These are phyloP conservation scores for Heliocybe sulcata DNA, from an alignment of 1,284 basidiomycete species.

Conservation along the genomic window DNA sequence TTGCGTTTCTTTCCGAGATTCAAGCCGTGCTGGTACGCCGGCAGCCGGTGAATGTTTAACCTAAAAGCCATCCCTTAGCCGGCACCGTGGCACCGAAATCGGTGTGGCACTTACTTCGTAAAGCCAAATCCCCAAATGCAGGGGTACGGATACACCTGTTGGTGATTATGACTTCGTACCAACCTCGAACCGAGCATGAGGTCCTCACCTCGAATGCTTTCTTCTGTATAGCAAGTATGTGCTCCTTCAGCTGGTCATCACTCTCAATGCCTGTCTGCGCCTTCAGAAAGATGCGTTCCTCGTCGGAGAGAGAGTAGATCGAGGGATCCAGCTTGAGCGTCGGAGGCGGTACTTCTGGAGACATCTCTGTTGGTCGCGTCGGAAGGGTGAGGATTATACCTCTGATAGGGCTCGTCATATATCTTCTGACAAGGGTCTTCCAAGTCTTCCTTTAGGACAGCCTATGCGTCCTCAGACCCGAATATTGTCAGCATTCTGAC, in stretches of 20 bases:
- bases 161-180: neutral
- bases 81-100: neutral
- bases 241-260: slow-evolving; percentile 31
- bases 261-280: slow-evolving; percentile 31
- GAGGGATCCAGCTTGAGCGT: neutral
- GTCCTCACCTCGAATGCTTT: slow-evolving; percentile 34
- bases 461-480: too few relatives aligned
- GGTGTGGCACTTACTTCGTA: slow-evolving; percentile 22
- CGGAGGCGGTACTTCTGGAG: neutral
- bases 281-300: slow-evolving; percentile 31
- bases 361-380: neutral
- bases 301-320: slow-evolving; percentile 11
- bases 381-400: too few relatives aligned
- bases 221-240: slow-evolving; percentile 35
- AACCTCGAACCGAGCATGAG: neutral
- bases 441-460: too few relatives aligned
- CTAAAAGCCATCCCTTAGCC: slow-evolving; percentile 16
- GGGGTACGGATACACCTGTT: slow-evolving; percentile 28
- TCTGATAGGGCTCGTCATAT: too few relatives aligned
- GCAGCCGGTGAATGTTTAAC: slow-evolving; percentile 32
- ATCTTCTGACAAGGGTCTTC: too few relatives aligned
- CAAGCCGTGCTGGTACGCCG: slow-evolving; percentile 34
- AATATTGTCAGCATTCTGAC: too few relatives aligned
- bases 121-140: slow-evolving; percentile 36
- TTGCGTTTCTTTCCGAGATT: slow-evolving; percentile 27